Evolutionary conservation across 1,284 basidiomycete species (phyloP), one percentile per base, ranked within the genome.

Genomic region (Cutaneotrichosporon sp.): DNA sequence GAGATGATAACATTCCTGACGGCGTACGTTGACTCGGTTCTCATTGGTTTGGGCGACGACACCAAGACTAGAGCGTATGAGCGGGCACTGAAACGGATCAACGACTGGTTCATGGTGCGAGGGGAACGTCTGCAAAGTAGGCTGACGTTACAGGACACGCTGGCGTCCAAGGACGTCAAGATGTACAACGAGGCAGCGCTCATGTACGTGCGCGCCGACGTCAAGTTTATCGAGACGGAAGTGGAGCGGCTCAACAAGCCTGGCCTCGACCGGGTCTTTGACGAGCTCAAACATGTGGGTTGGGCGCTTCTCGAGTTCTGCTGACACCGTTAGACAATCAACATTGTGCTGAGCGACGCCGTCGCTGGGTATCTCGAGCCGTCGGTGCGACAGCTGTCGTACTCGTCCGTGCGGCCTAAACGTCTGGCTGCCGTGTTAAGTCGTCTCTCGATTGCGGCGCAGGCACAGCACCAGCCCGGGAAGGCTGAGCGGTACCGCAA

Each of bases 1-100:
- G 96, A 97, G 72, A 83, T 97, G 67, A 83, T 96, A 67, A 92
- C 92, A 65, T 99, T 94, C 88, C 79, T 98, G 41, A 90, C 87
- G 37, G 96, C 93, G 1, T 90, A 97, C 61, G 91, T 98, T 61
- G 94, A 97, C 72, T 88, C 88, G 26, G 85, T 97, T 17, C 80
- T 88, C 46, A 85, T 96, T 67, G 84, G 89, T 9, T 61, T 82
- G 34, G 76, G 76, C 56, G 85, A 90, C 53, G 76, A 78, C 7
- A 87, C 91, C 74, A 94, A 94, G 75, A 86, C 88, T 45, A 84
- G 87, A 57, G 88, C 90, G 13, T 98, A 96, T 73, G 81, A 82
- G 60, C 86, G 84, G 36, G 92, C 94, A 13, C 80, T 94, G 37
- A 77, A 80, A 33, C 89, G 94, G 67, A 89, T 97, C 52, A 86